These are phyloP conservation scores for Botrytis elliptica DNA, from an alignment of 2,329 filamentous ascomycete species.

Conservation along the genomic window DNA sequence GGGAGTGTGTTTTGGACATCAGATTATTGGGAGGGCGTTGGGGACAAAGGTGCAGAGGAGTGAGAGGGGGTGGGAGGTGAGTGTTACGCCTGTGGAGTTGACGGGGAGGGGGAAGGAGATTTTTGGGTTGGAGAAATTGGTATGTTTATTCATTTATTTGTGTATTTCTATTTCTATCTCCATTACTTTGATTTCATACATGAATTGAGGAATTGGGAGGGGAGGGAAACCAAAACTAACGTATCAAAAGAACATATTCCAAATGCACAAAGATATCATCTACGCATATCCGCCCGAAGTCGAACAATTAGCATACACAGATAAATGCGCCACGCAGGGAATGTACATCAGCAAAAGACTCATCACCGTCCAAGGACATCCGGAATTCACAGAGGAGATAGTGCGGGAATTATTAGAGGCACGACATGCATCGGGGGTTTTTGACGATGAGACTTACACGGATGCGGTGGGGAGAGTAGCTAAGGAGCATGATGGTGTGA, in stretches of 20 bases:
- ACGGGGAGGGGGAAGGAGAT: conserved; percentile 68
- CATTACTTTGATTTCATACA: not conserved
- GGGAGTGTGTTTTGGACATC: conserved; percentile 84
- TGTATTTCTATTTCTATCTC: too few species aligned
- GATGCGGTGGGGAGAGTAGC: conserved; percentile 66
- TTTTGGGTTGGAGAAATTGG: conserved; percentile 64
- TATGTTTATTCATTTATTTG: conserved; percentile 34
- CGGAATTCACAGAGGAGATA: conserved; percentile 75
- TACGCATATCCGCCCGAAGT: conserved; percentile 60
- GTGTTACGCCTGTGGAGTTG: conserved; percentile 67
- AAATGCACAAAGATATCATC: conserved; percentile 84
- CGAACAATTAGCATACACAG: conserved; percentile 62
- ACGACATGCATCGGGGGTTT: conserved; percentile 65
- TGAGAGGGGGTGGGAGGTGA: conserved; percentile 76
- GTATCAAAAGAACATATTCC: conserved; percentile 61
- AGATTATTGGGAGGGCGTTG: conserved; percentile 75
- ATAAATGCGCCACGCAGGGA: conserved; percentile 71
- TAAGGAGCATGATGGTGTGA: conserved; percentile 75
- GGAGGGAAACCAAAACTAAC: too few species aligned
- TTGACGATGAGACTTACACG: conserved; percentile 65
- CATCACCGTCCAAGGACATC: conserved; percentile 82
- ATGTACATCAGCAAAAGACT: conserved; percentile 68
- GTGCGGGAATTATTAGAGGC: conserved; percentile 65
- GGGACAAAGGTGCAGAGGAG: conserved; percentile 66
- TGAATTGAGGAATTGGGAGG: not conserved